Conservation (phyloP, 495 filamentous ascomycete species). For the Lophiostoma macrostomum region DNA sequence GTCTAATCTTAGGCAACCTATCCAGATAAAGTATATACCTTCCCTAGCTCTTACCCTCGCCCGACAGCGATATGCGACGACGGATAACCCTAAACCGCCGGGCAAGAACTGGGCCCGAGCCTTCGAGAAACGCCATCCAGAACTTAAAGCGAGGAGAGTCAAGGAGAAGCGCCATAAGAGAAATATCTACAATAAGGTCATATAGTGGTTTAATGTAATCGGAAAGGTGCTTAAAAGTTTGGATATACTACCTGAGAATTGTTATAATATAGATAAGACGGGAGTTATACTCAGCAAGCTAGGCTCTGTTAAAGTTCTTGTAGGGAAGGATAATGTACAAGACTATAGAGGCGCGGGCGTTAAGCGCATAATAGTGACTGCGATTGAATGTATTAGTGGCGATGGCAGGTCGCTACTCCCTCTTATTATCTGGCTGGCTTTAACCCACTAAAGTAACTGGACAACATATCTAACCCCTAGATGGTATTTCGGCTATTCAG, state of each 20-base stretch:
- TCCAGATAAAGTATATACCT: conserved; percentile 36
- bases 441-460: neutral
- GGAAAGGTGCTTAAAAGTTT: conserved; percentile 16
- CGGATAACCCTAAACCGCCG: conserved; percentile 11
- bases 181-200: conserved; percentile 25
- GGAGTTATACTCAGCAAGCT: conserved; percentile 40
- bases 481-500: no score
- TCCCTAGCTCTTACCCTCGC: conserved; percentile 15
- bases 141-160: conserved; percentile 33
- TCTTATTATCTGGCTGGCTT: conserved; percentile 42
- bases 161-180: conserved; percentile 34
- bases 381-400: conserved; percentile 40
- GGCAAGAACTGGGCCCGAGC: conserved; percentile 34
- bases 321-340: conserved; percentile 38
- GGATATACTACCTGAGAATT: conserved; percentile 19
- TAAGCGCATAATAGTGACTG: conserved; percentile 37
- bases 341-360: conserved; percentile 33
- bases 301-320: conserved; percentile 41
- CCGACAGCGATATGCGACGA: conserved; percentile 2
- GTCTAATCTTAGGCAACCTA: conserved; percentile 32
- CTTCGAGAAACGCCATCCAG: conserved; percentile 29
- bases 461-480: no score
- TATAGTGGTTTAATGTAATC: conserved; percentile 21
- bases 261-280: conserved; percentile 6
- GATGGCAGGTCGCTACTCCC: conserved; percentile 30